These are phyloP conservation scores for Penicillium sp. DNA, from an alignment of 2,329 filamentous ascomycete species.

Conservation along the genomic window DNA sequence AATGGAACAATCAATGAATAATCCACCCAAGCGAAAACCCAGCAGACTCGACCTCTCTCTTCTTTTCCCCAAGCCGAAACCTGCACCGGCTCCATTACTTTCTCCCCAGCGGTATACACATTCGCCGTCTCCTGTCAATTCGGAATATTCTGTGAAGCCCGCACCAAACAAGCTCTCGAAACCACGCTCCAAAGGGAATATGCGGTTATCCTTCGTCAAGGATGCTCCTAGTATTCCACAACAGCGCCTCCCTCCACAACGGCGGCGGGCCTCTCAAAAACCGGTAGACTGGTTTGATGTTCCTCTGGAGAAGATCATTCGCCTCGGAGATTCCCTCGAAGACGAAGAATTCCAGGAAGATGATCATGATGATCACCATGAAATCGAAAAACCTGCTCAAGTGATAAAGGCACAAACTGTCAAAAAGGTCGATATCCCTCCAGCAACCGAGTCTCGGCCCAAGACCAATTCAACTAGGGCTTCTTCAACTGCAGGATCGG, in stretches of 20 bases:
- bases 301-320: constrained; percentile 27
- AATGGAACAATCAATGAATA: constrained; percentile 18
- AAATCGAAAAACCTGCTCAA: constrained; percentile 3
- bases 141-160: constrained; percentile 28
- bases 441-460: constrained; percentile 17
- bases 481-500: background rate
- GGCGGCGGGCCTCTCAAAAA: constrained; percentile 4
- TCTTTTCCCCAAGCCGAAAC: constrained; percentile 39
- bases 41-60: constrained; percentile 40
- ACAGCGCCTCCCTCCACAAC: constrained; percentile 1
- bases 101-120: constrained; percentile 41
- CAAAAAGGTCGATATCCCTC: constrained; percentile 15
- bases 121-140: constrained; percentile 39
- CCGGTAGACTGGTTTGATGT: constrained; percentile 32
- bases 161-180: constrained; percentile 28
- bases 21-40: constrained; percentile 31
- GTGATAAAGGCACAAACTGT: background rate
- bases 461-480: constrained; percentile 18
- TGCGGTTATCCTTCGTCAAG: constrained; percentile 2
- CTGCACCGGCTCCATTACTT: constrained; percentile 29
- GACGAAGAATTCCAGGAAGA: constrained; percentile 9
- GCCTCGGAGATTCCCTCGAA: constrained; percentile 16
- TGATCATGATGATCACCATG: constrained; percentile 5
- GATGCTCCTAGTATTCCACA: background rate
- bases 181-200: constrained; percentile 16